Evolutionary conservation across 2,329 filamentous ascomycete species (phyloP).

Genomic region (Clonostachys rhizophaga): DNA sequence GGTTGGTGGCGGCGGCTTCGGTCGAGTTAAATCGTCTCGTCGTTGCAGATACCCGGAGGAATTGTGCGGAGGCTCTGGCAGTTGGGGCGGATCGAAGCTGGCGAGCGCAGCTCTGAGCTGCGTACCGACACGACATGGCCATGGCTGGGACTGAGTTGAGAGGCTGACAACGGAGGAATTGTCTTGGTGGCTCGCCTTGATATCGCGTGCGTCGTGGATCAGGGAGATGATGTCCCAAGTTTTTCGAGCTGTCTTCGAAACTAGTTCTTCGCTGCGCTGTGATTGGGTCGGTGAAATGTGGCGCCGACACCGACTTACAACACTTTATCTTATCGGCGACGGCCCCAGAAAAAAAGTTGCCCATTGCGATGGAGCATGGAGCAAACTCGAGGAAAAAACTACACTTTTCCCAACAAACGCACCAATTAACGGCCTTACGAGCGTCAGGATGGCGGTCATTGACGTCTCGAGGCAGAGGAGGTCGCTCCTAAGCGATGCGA

Average conservation of each 20-base stretch:
- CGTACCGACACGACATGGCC: conserved; percentile 59
- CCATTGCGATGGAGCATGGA: background rate
- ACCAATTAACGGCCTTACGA: conserved; percentile 8
- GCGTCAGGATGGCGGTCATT: conserved; percentile 47
- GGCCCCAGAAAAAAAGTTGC: conserved; percentile 13
- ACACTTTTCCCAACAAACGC: background rate
- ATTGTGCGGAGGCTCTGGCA: conserved; percentile 42
- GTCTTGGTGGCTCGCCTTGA: background rate
- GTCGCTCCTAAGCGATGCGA: conserved; percentile 50
- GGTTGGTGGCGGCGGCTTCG: conserved; percentile 65
- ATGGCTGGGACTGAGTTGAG: conserved; percentile 34
- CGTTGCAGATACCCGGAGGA: conserved; percentile 34
- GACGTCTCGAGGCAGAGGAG: conserved; percentile 49
- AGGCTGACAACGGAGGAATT: conserved; percentile 5
- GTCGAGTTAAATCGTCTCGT: conserved; percentile 85
- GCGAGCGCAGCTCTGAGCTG: conserved; percentile 60
- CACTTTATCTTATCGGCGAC: background rate
- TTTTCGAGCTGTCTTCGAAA: conserved; percentile 31
- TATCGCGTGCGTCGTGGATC: conserved; percentile 12
- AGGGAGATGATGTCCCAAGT: conserved; percentile 24
- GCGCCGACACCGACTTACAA: conserved; percentile 3
- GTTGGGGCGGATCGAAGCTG: conserved; percentile 48
- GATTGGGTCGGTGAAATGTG: conserved; percentile 27
- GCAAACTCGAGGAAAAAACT: background rate
- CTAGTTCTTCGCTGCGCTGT: conserved; percentile 6